phyloP scores from a whole-genome alignment of 805 yeast species.

The Clavispora asparagi region DNA sequence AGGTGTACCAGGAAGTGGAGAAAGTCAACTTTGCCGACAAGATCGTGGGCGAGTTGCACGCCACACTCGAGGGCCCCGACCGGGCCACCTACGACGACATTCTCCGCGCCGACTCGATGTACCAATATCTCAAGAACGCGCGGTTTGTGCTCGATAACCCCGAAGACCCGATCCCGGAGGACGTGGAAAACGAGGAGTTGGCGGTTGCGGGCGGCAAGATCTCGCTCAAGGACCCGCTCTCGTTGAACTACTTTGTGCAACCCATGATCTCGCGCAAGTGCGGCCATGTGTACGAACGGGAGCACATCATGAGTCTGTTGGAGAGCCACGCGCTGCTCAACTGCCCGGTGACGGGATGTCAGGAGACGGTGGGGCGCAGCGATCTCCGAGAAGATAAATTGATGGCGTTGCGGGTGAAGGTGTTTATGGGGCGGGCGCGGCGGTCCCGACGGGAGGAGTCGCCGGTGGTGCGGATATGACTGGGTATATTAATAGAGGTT shows the following conservation, averaged over 20 bases:
- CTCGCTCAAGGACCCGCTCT: slow-evolving; percentile 65
- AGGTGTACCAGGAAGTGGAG: slow-evolving; percentile 1
- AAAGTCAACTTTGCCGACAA: slow-evolving; percentile 12
- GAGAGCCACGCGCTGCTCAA: slow-evolving; percentile 11
- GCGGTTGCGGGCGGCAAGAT: slow-evolving; percentile 66
- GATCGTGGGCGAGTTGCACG: slow-evolving; percentile 4
- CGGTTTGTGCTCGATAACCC: slow-evolving; percentile 54
- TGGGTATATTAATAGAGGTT: neutral
- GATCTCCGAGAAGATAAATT: slow-evolving; percentile 45
- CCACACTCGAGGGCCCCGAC: neutral
- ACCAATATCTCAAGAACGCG: slow-evolving; percentile 33
- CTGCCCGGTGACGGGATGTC: slow-evolving; percentile 64
- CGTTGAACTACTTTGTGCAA: slow-evolving; percentile 43
- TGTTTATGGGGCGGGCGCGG: slow-evolving; percentile 12
- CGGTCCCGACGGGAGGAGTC: slow-evolving; percentile 2
- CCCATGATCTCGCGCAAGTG: slow-evolving; percentile 58
- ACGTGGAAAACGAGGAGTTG: slow-evolving; percentile 53
- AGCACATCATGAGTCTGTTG: slow-evolving; percentile 34
- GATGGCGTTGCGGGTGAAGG: slow-evolving; percentile 52
- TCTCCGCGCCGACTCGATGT: slow-evolving; percentile 9
- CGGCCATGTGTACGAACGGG: slow-evolving; percentile 57
- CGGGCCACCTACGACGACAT: neutral
- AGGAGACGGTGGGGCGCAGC: slow-evolving; percentile 21
- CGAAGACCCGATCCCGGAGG: slow-evolving; percentile 54
- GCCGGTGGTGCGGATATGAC: slow-evolving; percentile 6